A percentile compares a stretch with the other conserved stretches of the same genome.
phyloP scores from a whole-genome alignment of 2,329 filamentous ascomycete genomes.

The Penicillium italicum region DNA sequence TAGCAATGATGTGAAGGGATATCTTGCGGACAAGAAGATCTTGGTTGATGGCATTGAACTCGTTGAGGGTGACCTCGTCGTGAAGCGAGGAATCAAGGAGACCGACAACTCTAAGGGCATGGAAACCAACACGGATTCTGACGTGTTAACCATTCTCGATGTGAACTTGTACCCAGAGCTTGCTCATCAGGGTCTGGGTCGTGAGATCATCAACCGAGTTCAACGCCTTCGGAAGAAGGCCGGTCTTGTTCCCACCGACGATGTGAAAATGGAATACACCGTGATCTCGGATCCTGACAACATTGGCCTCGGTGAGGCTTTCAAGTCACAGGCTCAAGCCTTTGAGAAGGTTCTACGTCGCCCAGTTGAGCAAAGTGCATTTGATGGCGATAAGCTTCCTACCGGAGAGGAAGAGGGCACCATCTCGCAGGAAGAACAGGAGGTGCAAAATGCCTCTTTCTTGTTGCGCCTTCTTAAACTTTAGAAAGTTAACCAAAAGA shows the following conservation, averaged over 20 bases:
- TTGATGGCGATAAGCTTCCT: constrained; percentile 56
- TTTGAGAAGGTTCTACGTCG: constrained; percentile 77
- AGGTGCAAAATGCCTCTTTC: constrained; percentile 78
- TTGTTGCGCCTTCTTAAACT: constrained; percentile 71
- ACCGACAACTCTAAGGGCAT: constrained; percentile 67
- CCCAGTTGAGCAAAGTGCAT: constrained; percentile 67
- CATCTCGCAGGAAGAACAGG: constrained; percentile 79
- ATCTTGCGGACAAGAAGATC: constrained; percentile 69
- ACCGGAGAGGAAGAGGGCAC: constrained; percentile 55
- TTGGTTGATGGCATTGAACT: constrained; percentile 82
- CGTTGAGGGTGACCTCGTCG: constrained; percentile 74
- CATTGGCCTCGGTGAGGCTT: constrained; percentile 67
- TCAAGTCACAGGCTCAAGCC: constrained; percentile 61
- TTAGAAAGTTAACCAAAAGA: constrained; percentile 40
- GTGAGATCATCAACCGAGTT: constrained; percentile 90
- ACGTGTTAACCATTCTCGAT: constrained; percentile 90
- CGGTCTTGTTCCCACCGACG: constrained; percentile 83
- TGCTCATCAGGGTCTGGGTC: constrained; percentile 79
- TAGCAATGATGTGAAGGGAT: constrained; percentile 76
- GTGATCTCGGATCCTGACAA: constrained; percentile 75
- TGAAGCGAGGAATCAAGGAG: constrained; percentile 74
- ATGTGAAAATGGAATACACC: constrained; percentile 90
- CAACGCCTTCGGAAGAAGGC: constrained; percentile 93
- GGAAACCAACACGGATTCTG: constrained; percentile 83
- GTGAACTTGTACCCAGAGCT: constrained; percentile 77